Conservation (phyloP, 192 early-diverging fungal genomes). For the Geranomyces michiganensis region DNA sequence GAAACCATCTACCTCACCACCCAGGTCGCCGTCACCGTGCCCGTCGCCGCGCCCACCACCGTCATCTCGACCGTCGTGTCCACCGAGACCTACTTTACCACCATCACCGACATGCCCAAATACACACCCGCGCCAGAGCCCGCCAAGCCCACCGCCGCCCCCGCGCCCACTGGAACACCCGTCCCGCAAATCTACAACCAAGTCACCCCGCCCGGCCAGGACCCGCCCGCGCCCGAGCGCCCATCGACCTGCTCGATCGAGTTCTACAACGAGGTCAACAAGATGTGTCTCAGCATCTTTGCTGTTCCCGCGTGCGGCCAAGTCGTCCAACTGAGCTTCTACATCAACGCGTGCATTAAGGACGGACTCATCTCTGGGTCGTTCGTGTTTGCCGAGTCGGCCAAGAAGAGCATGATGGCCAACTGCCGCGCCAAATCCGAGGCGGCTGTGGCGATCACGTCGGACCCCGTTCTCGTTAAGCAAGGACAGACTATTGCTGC, state of each 20-base stretch:
- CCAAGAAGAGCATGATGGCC: constrained; percentile 18
- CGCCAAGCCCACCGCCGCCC: neutral
- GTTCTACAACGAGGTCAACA: constrained; percentile 30
- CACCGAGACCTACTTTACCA: constrained; percentile 30
- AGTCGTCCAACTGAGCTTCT: constrained; percentile 9
- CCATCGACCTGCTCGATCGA: constrained; percentile 19
- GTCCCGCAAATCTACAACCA: neutral
- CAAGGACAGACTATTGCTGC: neutral
- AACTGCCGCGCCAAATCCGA: constrained; percentile 26
- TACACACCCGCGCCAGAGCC: constrained; percentile 19
- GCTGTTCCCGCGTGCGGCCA: constrained; percentile 8
- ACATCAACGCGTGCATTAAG: constrained; percentile 24
- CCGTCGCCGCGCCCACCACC: neutral
- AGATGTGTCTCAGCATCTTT: constrained; percentile 16
- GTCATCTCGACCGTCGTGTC: constrained; percentile 9
- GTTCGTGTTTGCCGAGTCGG: constrained; percentile 23
- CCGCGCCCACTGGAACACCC: constrained; percentile 7
- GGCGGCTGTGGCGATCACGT: neutral
- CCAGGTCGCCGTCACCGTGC: constrained; percentile 1
- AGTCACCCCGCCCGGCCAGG: constrained; percentile 6
- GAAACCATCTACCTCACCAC: constrained; percentile 9
- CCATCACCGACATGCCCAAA: constrained; percentile 25
- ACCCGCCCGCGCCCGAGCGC: constrained; percentile 11
- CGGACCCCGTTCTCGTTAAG: neutral
- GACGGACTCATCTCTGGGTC: constrained; percentile 21